Base-by-base conservation (phyloP, 2,329 filamentous ascomycete genomes). In the Diplodia scrobiculata region DNA sequence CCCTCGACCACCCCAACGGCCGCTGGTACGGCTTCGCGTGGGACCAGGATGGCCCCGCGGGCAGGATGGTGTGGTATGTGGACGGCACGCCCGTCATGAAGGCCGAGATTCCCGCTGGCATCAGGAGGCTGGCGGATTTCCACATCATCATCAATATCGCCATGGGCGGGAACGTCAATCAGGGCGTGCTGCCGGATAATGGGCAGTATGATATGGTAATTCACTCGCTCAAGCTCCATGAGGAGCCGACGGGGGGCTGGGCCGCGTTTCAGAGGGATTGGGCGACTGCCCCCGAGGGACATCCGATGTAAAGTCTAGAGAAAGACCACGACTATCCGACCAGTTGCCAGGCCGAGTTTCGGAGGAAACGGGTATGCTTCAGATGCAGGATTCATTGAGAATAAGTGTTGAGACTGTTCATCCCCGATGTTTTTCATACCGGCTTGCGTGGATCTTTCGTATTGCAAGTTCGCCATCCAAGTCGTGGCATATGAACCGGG, bases 121-220 rank as follows among this genome's bases (percentile, higher is more conserved):
- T 83, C 2, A 76, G 85, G 13, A 79, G 81, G 5, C 79, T 87
- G 74, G 80, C 82, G 65, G 85, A 87, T 29, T 87, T 82, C 75
- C 81, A 80, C 19, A 75, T 87, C 9, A 74, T 87, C 67, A 79
- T 87, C 19, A 87, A 87, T 67, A 79, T 87, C n/a, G 85, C 85
- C 1, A 86, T 87, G 82, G 85, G 85, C 0, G 85, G 85, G 0
- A 86, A 84, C 67, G 85, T 87, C 5, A 86, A 84, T 69, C 74
- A 79, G 17, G 84, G 84, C 0, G 80, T 79, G 70, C 74, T 78
- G 14, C 85, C 85, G 0, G 73, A 70, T 0, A 81, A 86, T 68
- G 85, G 85, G 0, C 73, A 76, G 25, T 87, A 87, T 70, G 85
- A 87, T 66, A 79, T 87, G 74, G 79, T 86, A 2, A 76, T 87